Evolutionary conservation across 1,284 basidiomycete species (phyloP), one percentile per base, ranked within the genome.

Genomic region (Hortiboletus rubellus): DNA sequence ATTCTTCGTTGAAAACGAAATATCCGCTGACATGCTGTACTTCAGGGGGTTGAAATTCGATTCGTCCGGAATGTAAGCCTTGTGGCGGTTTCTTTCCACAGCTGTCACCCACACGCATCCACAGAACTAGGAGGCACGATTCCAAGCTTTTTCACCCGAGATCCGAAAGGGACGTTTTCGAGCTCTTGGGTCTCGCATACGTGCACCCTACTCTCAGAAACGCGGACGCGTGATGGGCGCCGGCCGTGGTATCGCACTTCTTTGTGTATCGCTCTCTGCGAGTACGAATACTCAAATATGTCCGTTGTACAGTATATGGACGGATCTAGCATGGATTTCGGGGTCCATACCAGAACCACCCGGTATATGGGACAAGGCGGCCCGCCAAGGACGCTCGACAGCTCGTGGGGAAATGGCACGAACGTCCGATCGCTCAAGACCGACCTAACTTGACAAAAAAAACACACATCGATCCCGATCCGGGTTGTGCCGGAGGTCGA

Each of bases 21-120:
- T 30, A n/a, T 38, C 30, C n/a, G 10, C 52, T 70, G 45, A 63
- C 54, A 38, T 52, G 36, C 52, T 34, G 30, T 56, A 46, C 37
- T 48, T 0, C 54, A 91, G 89, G 55, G 85, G 84, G 17, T 72
- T 88, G 68, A 92, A 91, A 64, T 93, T 93, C 61, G 89, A 92
- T 70, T 91, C 88, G 63, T 83, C 84, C 10, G 89, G 87, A 52
- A 81, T 91, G 89, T 89, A 66, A 72, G 85, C 71, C 14, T 15
- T 36, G 55, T 50, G 49, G 27, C 34, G 42, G 33, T 34, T 37
- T 66, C 59, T 46, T 59, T 47, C n/a, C 54, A 34, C 40, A 24
- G 2, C 38, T 54, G 55, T 33, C 33, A 50, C 48, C 47, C 7
- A 42, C 30, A 46, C 41, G n/a, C 52, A n/a, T n/a, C 46, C 46